phyloP scores from a whole-genome alignment of 192 early-diverging fungal species.

The Coemansia sp. region DNA sequence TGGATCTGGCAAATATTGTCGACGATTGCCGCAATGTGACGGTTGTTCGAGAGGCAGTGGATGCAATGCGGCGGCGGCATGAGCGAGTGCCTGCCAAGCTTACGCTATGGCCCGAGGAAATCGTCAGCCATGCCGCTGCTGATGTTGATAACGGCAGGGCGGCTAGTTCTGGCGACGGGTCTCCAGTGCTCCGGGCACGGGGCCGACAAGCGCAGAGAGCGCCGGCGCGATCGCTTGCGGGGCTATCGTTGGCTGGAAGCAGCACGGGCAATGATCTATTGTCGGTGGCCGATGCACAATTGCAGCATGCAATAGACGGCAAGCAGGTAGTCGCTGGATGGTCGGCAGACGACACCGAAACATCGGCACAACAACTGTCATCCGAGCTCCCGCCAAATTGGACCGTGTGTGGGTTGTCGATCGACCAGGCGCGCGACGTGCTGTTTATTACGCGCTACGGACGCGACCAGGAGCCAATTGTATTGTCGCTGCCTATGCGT shows the following conservation, averaged over 20 bases:
- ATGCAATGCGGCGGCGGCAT: slow-evolving; percentile 13
- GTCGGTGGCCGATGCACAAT: no score
- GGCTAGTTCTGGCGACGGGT: background rate
- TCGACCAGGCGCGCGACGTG: slow-evolving; percentile 62
- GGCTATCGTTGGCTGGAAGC: no score
- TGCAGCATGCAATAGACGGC: slow-evolving; percentile 18
- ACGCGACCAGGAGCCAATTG: slow-evolving; percentile 49
- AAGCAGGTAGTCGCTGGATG: slow-evolving; percentile 14
- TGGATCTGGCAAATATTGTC: slow-evolving; percentile 8
- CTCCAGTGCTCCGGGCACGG: background rate
- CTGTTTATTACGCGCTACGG: slow-evolving; percentile 69
- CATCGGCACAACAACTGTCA: slow-evolving; percentile 18
- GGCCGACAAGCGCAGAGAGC: background rate
- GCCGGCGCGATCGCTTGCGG: no score
- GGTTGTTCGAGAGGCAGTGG: slow-evolving; percentile 34
- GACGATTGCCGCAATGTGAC: slow-evolving; percentile 38
- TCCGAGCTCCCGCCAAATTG: slow-evolving; percentile 62
- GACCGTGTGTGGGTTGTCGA: slow-evolving; percentile 74
- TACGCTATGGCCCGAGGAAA: slow-evolving; percentile 23
- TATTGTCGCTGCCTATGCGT: slow-evolving; percentile 70
- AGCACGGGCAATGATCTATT: no score
- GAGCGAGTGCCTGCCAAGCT: slow-evolving; percentile 15
- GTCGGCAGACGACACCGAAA: background rate
- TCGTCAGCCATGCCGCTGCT: background rate
- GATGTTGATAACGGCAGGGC: background rate